phyloP scores from a whole-genome alignment of 495 filamentous ascomycete genomes.

The Lepraria neglecta region DNA sequence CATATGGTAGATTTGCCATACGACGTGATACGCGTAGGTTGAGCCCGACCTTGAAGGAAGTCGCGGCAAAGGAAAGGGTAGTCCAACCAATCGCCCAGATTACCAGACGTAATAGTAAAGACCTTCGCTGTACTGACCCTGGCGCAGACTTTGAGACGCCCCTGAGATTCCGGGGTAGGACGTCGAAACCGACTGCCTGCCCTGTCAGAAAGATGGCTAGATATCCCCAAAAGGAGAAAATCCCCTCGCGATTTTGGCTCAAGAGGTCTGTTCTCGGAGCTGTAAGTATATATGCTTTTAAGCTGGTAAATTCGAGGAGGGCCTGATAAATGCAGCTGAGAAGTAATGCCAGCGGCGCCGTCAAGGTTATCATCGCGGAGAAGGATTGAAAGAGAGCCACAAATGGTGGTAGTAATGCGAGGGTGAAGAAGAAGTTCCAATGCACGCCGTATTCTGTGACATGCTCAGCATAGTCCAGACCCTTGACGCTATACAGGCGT shows the following conservation, averaged over 20 bases:
- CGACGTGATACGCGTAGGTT: slow-evolving; percentile 75
- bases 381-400: slow-evolving; percentile 74
- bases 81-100: slow-evolving; percentile 61
- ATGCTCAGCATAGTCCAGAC: slow-evolving; percentile 92
- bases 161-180: slow-evolving; percentile 55
- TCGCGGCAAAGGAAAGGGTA: slow-evolving; percentile 57
- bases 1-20: slow-evolving; percentile 87
- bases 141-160: slow-evolving; percentile 27
- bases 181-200: slow-evolving; percentile 69
- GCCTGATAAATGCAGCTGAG: slow-evolving; percentile 64
- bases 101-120: slow-evolving; percentile 54
- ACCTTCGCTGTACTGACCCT: slow-evolving; percentile 38
- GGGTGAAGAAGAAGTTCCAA: slow-evolving; percentile 99
- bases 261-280: slow-evolving; percentile 70
- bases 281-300: slow-evolving; percentile 80
- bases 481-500: slow-evolving; percentile 83
- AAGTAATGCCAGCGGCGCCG: slow-evolving; percentile 61
- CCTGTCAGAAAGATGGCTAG: slow-evolving; percentile 91
- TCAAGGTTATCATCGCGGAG: slow-evolving; percentile 58
- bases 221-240: slow-evolving; percentile 91
- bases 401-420: slow-evolving; percentile 83
- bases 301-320: slow-evolving; percentile 63
- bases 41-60: slow-evolving; percentile 60
- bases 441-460: slow-evolving; percentile 97
- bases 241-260: slow-evolving; percentile 85